Evolutionary conservation across 2,329 filamentous ascomycete species (phyloP), one percentile per base, ranked within the genome.

Genomic region (Nigrograna mackinnonii): DNA sequence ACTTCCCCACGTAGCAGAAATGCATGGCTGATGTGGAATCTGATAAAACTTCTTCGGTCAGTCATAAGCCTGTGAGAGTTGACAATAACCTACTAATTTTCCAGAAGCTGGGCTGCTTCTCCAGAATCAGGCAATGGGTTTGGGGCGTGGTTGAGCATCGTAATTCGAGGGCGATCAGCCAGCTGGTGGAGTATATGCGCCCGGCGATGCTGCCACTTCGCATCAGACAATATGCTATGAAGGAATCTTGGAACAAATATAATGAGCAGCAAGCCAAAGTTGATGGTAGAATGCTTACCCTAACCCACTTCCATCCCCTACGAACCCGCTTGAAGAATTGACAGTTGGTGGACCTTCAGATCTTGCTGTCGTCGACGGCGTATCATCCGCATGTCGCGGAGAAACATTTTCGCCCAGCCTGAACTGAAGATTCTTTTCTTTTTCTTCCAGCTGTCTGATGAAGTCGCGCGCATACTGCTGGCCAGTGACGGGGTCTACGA

Each of bases 271-370:
- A 34, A 11, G 18, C 16, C 16, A 16, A 16, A 34, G 31, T 34
- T n/a, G n/a, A n/a, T n/a, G n/a, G n/a, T n/a, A n/a, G n/a, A n/a
- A n/a, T 37, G 12, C 20, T 20, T 18, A 37, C 11, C 50, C 50
- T 6, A 54, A 26, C 3, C 48, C 46, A 43, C 48, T 54, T 12
- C 50, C 46, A 38, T 54, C 48, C 6, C 48, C 48, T n/a, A 51
- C 50, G 31, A 45, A 54, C 2, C 46, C 43, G 19, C 34, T 41
- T n/a, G 46, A 39, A 6, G 46, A 41, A 7, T 35, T 40, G 18
- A 22, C 37, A 4, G 47, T 48, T 18, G 32, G 37, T 18, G 44
- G 41, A 3, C 43, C 44, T 28, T 14, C n/a, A 22, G 43, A 42
- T 24, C 38, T 43, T 13, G 11, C 28, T 22, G 46, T n/a, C n/a